A percentile compares a stretch with the other conserved stretches of the same genome.
These are phyloP conservation scores for Paramecium octaurelia DNA, from an alignment of 73 alveolate genomes.

Conservation along the genomic window DNA sequence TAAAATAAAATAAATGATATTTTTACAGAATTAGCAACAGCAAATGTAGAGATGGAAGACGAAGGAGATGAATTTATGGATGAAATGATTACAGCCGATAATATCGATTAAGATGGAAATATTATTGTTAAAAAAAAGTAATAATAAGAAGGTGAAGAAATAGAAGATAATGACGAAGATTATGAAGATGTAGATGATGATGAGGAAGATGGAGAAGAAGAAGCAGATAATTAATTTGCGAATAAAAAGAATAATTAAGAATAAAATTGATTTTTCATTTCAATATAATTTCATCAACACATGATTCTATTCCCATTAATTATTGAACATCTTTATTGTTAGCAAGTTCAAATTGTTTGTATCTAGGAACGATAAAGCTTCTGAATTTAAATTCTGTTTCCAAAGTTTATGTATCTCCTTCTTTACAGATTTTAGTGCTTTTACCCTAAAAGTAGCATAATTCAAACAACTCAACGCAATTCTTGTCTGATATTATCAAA, in stretches of 20 bases:
- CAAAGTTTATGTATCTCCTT: not conserved
- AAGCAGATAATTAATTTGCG: not conserved
- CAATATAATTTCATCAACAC: constrained; percentile 2
- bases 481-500: not conserved
- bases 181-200: constrained; percentile 23
- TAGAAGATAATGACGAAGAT: not conserved
- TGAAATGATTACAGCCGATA: constrained; percentile 7
- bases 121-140: not conserved
- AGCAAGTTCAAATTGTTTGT: not conserved
- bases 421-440: not conserved
- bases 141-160: not conserved
- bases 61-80: constrained; percentile 1
- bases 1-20: not conserved
- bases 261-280: not conserved
- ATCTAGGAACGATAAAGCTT: not conserved
- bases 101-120: constrained; percentile 13
- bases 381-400: not conserved
- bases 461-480: constrained; percentile 1
- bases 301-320: not conserved
- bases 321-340: not conserved
- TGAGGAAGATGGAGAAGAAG: not conserved
- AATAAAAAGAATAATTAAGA: not conserved
- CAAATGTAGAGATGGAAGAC: not conserved
- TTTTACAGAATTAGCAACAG: not conserved
- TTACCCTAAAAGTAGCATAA: not conserved